Evolutionary conservation across 1,284 basidiomycete genomes (phyloP).

Genomic region (Ganoderma meredithae): DNA sequence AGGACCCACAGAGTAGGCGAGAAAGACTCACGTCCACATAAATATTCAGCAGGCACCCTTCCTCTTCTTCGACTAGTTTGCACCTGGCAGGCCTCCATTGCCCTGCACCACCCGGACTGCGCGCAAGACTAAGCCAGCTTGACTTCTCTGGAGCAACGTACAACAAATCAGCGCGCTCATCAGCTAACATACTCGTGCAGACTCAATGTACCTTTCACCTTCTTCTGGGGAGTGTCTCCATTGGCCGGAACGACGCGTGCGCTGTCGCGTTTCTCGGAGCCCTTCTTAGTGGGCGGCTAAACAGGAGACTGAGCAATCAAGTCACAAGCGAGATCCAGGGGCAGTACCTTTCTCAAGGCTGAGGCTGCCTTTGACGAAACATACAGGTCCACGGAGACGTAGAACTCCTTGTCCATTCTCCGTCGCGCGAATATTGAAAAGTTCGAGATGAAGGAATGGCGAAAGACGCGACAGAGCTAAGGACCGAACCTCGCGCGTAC

Average conservation of each 20-base stretch:
- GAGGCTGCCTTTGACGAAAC: slow-evolving; percentile 61
- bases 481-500: slow-evolving; percentile 1
- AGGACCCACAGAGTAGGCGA: neutral
- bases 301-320: slow-evolving; percentile 19
- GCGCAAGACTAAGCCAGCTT: slow-evolving; percentile 72
- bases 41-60: slow-evolving; percentile 70
- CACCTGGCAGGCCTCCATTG: slow-evolving; percentile 78
- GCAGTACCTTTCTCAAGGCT: slow-evolving; percentile 62
- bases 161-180: slow-evolving; percentile 14
- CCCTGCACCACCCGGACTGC: slow-evolving; percentile 55
- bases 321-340: slow-evolving; percentile 23
- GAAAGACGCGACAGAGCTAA: slow-evolving; percentile 16
- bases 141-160: slow-evolving; percentile 61
- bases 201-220: slow-evolving; percentile 61
- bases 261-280: slow-evolving; percentile 62
- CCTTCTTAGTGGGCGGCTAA: slow-evolving; percentile 49
- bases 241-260: slow-evolving; percentile 40
- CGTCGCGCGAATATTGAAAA: slow-evolving; percentile 13
- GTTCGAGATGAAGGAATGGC: slow-evolving; percentile 12
- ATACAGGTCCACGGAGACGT: slow-evolving; percentile 68
- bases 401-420: slow-evolving; percentile 46
- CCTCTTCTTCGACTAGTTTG: slow-evolving; percentile 71
- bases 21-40: slow-evolving; percentile 68
- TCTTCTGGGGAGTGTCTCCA: slow-evolving; percentile 53
- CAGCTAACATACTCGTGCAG: neutral